These are phyloP conservation scores for Priceomyces melissophilus DNA, from an alignment of 805 yeast species.

Conservation along the genomic window DNA sequence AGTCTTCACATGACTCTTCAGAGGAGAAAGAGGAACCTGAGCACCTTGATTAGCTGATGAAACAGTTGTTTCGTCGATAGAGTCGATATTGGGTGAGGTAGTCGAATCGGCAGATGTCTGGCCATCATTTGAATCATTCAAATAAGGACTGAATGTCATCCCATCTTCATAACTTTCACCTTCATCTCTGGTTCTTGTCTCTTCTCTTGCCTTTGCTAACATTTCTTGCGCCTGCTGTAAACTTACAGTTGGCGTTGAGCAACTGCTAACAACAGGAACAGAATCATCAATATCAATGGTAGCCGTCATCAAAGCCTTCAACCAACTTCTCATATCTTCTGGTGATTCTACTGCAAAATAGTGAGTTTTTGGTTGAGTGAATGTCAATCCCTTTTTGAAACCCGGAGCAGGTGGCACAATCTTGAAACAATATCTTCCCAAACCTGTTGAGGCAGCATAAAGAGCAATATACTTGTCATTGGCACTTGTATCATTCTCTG, in stretches of 20 bases:
- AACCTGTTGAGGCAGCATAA: conserved; percentile 90
- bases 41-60: conserved; percentile 15
- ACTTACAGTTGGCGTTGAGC: conserved; percentile 93
- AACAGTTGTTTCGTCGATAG: conserved; percentile 31
- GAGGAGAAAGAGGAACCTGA: conserved; percentile 4
- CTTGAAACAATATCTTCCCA: conserved; percentile 91
- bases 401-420: conserved; percentile 98
- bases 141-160: conserved; percentile 6
- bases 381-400: conserved; percentile 87
- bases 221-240: conserved; percentile 83
- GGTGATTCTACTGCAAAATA: conserved; percentile 91
- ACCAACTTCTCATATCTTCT: conserved; percentile 94
- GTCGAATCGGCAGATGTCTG: conserved; percentile 25
- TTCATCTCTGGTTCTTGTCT: conserved; percentile 54
- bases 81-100: conserved; percentile 28
- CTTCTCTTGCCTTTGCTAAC: conserved; percentile 78
- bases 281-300: conserved; percentile 94
- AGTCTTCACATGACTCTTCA: background rate
- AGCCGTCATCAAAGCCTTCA: conserved; percentile 90
- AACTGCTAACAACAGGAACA: conserved; percentile 87
- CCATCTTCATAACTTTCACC: conserved; percentile 27
- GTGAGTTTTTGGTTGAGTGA: conserved; percentile 94
- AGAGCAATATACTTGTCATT: conserved; percentile 84
- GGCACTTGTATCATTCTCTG: conserved; percentile 48
- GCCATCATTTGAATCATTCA: conserved; percentile 16